These are phyloP conservation scores for Pythium apleroticum DNA, from an alignment of 352 stramenopile genomes.

Conservation along the genomic window DNA sequence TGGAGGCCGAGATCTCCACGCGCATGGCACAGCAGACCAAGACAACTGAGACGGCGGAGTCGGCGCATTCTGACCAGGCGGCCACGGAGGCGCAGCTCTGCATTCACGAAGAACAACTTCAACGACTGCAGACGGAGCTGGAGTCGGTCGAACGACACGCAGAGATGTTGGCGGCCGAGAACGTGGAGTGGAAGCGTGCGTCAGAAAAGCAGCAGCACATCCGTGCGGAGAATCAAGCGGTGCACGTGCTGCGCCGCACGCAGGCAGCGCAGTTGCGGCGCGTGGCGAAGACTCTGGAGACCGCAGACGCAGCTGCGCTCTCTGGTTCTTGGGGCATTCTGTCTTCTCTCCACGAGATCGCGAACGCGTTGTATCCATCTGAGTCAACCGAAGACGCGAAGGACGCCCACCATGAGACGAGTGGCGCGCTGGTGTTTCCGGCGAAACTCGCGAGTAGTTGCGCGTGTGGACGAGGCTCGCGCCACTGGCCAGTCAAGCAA, in stretches of 20 bases:
- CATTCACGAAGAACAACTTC: background rate
- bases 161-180: constrained; percentile 14
- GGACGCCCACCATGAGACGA: background rate
- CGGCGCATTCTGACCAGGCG: background rate
- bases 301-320: background rate
- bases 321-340: background rate
- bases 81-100: background rate
- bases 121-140: constrained; percentile 6
- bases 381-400: background rate
- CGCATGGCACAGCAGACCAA: background rate
- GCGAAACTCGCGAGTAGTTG: background rate
- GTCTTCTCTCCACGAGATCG: background rate
- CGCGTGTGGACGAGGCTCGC: background rate
- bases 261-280: constrained; percentile 10
- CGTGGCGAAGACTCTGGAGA: background rate
- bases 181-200: constrained; percentile 8
- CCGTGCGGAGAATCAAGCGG: constrained; percentile 4
- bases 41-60: background rate
- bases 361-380: background rate
- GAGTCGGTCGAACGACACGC: background rate
- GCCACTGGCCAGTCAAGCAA: background rate
- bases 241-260: background rate
- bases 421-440: constrained; percentile 3
- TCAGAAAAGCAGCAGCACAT: constrained; percentile 10
- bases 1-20: background rate